Evolutionary conservation across 106 monocot species (phyloP), one percentile per base, ranked within the genome.

Genomic region (Dendrobium nobile): DNA sequence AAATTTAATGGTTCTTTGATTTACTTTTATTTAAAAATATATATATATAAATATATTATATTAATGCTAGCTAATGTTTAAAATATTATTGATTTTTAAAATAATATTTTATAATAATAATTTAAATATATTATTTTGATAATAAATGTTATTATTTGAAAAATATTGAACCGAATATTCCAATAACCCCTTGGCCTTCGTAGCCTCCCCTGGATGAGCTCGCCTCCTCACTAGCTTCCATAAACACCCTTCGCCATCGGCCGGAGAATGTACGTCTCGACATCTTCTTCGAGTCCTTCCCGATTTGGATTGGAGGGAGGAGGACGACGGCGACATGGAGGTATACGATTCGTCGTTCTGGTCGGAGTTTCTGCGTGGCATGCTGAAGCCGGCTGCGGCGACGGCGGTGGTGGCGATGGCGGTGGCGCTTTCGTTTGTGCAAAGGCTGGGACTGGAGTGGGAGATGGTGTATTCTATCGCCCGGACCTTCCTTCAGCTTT

Each of bases 351-450:
- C 82, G 17, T 64, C 81, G 22, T 84, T 96, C 54, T 94, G 93
- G 96, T 19, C 64, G 64, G 89, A 92, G 9, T 96, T 87, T 75
- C 79, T 90, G 10, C 77, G 22, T 47, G 93, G 96, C 31, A 94
- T 96, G 96, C 87, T 97, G 86, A 97, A 97, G 84, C 94, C 96
- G 55, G 83, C 81, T 47, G 87, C 86, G 18, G 90, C 96, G 31
- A 83, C 81, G 48, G 90, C 81, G 45, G 94, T 89, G 84, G 96
- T 97, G 58, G 55, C 77, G 43, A 79, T 97, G 86, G 96, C 94
- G 17, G 84, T 92, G 56, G 82, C 51, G 28, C 87, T 97, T 27
- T 94, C 92, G 9, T 89, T 92, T 72, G 18, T 58, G 18, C 92
- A 94, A 88, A 87, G 85, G 79, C 89, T 97, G 54, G 86, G 86